Evolutionary conservation across 805 yeast species (phyloP).

Genomic region (Myxozyma geophila): DNA sequence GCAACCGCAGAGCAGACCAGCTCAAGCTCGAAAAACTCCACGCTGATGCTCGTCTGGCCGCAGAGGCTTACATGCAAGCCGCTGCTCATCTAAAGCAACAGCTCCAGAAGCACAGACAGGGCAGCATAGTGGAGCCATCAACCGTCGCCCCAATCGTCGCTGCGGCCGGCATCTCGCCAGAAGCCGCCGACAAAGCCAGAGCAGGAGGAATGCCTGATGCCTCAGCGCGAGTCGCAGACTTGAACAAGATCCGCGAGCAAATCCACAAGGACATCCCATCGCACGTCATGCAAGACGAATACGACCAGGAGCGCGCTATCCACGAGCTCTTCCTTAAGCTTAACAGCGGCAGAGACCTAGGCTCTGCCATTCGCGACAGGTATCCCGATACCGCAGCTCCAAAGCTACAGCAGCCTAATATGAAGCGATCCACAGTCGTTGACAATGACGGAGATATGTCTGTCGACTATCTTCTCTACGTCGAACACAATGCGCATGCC

Average conservation of each 20-base stretch:
- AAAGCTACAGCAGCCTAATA: neutral
- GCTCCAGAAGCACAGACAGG: neutral
- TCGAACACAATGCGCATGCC: neutral
- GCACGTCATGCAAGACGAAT: neutral
- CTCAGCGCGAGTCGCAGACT: neutral
- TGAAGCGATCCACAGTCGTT: neutral
- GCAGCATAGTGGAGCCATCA: neutral
- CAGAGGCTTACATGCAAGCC: slow-evolving; percentile 4
- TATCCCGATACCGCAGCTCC: neutral
- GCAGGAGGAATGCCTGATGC: neutral
- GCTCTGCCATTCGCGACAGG: neutral
- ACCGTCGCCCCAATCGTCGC: neutral
- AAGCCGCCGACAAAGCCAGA: neutral
- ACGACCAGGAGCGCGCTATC: slow-evolving; percentile 1
- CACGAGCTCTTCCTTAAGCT: slow-evolving; percentile 4
- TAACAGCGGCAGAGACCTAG: neutral
- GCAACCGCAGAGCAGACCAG: neutral
- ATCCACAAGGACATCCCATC: neutral
- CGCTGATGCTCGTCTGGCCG: neutral
- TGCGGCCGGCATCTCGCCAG: neutral
- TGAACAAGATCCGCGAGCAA: neutral
- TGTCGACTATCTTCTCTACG: neutral
- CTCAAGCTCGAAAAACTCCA: neutral
- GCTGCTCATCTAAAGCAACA: neutral
- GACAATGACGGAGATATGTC: neutral